Conservation (phyloP, 495 filamentous ascomycete genomes). For the Cetradonia linearis region DNA sequence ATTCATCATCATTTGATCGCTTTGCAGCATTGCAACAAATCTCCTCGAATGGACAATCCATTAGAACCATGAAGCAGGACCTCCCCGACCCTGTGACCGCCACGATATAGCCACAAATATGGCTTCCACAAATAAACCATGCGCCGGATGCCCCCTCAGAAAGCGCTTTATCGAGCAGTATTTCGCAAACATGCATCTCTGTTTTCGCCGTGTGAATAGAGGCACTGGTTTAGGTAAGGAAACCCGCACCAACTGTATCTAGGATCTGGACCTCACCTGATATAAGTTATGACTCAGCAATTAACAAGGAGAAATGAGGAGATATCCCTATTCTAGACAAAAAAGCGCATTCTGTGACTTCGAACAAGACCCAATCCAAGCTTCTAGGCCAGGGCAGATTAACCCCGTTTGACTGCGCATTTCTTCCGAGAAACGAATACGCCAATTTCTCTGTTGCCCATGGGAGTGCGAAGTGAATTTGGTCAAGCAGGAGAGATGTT, state of each 20-base stretch:
- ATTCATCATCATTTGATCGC: no score
- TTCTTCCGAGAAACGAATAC: constrained; percentile 4
- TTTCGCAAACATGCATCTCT: not conserved
- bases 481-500: not conserved
- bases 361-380: not conserved
- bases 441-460: not conserved
- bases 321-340: not conserved
- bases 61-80: constrained; percentile 1
- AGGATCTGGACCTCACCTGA: not conserved
- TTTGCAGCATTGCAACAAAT: no score
- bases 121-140: not conserved
- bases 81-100: not conserved
- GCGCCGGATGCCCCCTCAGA: not conserved
- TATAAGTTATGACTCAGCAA: not conserved
- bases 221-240: not conserved
- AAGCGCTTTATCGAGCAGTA: not conserved
- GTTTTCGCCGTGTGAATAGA: not conserved
- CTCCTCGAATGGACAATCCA: not conserved
- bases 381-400: not conserved
- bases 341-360: not conserved
- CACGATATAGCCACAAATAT: not conserved
- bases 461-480: not conserved
- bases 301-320: not conserved
- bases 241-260: not conserved
- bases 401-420: not conserved